A percentile compares a stretch with the other conserved stretches of the same genome.
Evolutionary conservation across 805 yeast species (phyloP).

Genomic region (Teunomyces kruisii): DNA sequence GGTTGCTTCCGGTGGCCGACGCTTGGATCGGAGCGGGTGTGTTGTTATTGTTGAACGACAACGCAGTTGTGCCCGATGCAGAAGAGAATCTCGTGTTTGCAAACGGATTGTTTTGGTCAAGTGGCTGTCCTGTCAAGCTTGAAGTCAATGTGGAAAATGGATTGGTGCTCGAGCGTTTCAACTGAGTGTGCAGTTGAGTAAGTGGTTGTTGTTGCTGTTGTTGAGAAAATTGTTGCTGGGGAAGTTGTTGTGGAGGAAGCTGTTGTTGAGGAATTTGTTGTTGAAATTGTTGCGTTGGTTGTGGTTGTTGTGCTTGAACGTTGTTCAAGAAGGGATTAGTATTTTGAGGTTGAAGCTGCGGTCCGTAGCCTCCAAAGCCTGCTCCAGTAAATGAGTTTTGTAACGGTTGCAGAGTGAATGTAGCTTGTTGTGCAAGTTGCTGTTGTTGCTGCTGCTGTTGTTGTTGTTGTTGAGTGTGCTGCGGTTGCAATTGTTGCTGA

Average conservation of each 20-base stretch:
- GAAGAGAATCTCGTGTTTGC: slow-evolving; percentile 37
- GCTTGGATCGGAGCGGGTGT: slow-evolving; percentile 24
- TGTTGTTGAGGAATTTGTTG: slow-evolving; percentile 8
- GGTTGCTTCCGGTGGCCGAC: slow-evolving; percentile 56
- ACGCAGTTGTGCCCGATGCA: slow-evolving; percentile 31
- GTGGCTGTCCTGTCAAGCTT: slow-evolving; percentile 16
- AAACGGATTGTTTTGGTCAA: slow-evolving; percentile 42
- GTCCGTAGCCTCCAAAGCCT: slow-evolving; percentile 58
- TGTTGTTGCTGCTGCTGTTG: slow-evolving; percentile 14
- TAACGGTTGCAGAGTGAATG: slow-evolving; percentile 9
- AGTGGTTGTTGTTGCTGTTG: slow-evolving; percentile 1
- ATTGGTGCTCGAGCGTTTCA: slow-evolving; percentile 34
- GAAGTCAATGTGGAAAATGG: slow-evolving; percentile 31
- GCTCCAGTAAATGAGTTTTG: slow-evolving; percentile 47
- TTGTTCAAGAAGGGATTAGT: slow-evolving; percentile 13
- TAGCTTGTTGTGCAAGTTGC: slow-evolving; percentile 8
- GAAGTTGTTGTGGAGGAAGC: slow-evolving; percentile 12
- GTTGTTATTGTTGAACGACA: slow-evolving; percentile 20
- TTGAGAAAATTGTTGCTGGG: slow-evolving; percentile 7
- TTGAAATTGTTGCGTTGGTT: slow-evolving; percentile 8
- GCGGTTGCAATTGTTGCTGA: slow-evolving; percentile 5
- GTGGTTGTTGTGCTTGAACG: slow-evolving; percentile 5
- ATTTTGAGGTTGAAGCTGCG: slow-evolving; percentile 15
- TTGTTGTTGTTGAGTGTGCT: slow-evolving; percentile 14
- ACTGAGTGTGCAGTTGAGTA: slow-evolving; percentile 7